Base-by-base conservation (phyloP, 495 filamentous ascomycete genomes). In the Staphylotrichum longicolle region DNA sequence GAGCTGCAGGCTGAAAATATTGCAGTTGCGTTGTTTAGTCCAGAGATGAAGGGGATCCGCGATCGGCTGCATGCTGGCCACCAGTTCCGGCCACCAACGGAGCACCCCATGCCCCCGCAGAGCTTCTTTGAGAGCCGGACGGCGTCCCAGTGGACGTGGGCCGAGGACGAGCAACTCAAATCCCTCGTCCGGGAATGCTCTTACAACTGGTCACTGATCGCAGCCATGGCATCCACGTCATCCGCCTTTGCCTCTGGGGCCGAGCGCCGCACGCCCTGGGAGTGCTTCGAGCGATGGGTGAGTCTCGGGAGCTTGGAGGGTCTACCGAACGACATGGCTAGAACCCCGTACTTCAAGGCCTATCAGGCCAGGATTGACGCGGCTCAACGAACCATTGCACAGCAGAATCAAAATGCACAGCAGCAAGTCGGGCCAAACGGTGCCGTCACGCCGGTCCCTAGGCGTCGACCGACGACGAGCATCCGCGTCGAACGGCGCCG, bases 241-340 rank as follows among this genome's bases (percentile, higher is more conserved):
- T 94, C 90, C 4, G 64, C 83, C 37, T 95, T 88, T 68, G 84
- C 87, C 30, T 92, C 93, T 51, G 88, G 89, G 12, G 85, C 91
- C 10, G 95, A 97, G 68, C 85, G 94, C 57, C 83, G 94, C 53
- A 98, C 95, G 4, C 93, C 94, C 5, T 98, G 94, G 94, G 94
- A 98, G 75, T 98, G 94, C 69, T 98, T 98, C 68, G 94, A 98
- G 71, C 86, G 95, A 42, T 98, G 93, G 91, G 85, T 96, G 14
- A 85, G 87, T 57, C 77, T 98, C 9, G 86, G 96, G 10, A 85
- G 87, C 58, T 75, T 98, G 9, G 94, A 97, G 75, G 91, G 91
- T 5, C 75, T 96, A 41, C 92, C 92, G 15, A 84, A 84, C 44
- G 94, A 98, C 58, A 94, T 97, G 89, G 85, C 85, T 32, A 95